Evolutionary conservation across 441 rosid species (phyloP), one percentile per base, ranked within the genome.

Genomic region (Aquilaria agallochum): DNA sequence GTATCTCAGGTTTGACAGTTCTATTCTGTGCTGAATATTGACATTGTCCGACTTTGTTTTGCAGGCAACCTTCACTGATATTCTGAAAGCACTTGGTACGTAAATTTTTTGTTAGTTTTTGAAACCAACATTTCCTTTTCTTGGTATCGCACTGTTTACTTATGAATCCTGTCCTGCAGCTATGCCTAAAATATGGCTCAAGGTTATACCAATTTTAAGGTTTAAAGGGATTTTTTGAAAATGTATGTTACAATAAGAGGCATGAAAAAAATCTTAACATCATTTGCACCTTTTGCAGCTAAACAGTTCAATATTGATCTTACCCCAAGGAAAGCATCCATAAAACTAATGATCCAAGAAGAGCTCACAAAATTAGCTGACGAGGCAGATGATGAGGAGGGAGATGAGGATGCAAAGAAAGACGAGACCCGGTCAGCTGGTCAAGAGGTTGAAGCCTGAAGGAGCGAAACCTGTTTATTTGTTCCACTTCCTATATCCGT

Each of bases 61-160:
- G 85, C 95, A 94, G 97, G 96, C 99, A 53, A 94, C 99, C 13
- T 91, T 94, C 75, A 89, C 95, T 0, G 99, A 94, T 79, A 94
- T 94, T 73, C 77, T 94, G 73, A 87, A 84, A 74, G 72, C 54
- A 67, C 96, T 94, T 10, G 96, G 99, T 94, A 94, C 55, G 86
- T 49, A 5, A 20, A 20, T 50, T 63, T 72, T 60, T 71, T 70
- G 60, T 36, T 40, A 20, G 27, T 53, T 54, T 11, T 54, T 33
- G 10, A 31, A n/a, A 13, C 40, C 27, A 15, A n/a, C 11, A 31
- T 48, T 55, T 11, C 13, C 47, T 32, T 33, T 60, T 9, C 11
- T 31, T 20, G 49, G 36, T 50, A 40, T 36, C 52, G 44, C 7
- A 51, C n/a, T 51, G 32, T 15, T 51, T 40, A 40, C 45, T 40